Evolutionary conservation across 164 flowering plant genomes (phyloP), one percentile per base, ranked within the genome.

Genomic region (Aristolochia contorta): DNA sequence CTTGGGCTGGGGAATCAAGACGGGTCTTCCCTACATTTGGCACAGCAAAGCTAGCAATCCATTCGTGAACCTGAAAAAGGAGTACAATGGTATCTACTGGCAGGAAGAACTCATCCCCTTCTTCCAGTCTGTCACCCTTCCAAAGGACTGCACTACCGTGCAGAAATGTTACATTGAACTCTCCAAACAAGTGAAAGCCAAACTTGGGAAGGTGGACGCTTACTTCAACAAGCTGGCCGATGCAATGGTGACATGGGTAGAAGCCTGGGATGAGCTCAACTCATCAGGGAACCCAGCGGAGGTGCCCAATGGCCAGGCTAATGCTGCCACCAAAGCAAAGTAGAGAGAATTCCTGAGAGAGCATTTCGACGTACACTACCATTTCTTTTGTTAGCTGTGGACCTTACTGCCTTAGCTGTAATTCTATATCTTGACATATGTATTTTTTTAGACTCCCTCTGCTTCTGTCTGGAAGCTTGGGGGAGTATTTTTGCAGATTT

Each of bases 21-120:
- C 87, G 0, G 91, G 91, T 27, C 63, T 85, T 57, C 87, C 91
- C 9, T 84, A 84, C 80, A 81, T 84, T 66, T 84, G 85, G 85
- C 87, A 82, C 74, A 82, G 90, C 80, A 84, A 84, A 63, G 90
- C 87, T 8, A 82, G 90, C 71, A 79, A 84, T 75, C 87, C 92
- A 22, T 84, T 82, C 63, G 84, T 80, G 64, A 86, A 84, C 73
- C 80, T 86, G 9, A 82, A 74, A 75, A 82, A 82, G 73, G 90
- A 84, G 61, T 84, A 82, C 83, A 79, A 84, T 24, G 90, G 87
- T 14, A 82, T 84, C 61, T 79, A 62, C 78, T 82, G 87, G 90
- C 87, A 82, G 71, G 90, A 84, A 70, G 87, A 84, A 70, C 52
- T 86, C 48, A 81, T 86, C 68, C 93, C 93, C 15, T 86, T 86